Evolutionary conservation across 768 basidiomycete genomes (phyloP).

Genomic region (Mycena haematopus): DNA sequence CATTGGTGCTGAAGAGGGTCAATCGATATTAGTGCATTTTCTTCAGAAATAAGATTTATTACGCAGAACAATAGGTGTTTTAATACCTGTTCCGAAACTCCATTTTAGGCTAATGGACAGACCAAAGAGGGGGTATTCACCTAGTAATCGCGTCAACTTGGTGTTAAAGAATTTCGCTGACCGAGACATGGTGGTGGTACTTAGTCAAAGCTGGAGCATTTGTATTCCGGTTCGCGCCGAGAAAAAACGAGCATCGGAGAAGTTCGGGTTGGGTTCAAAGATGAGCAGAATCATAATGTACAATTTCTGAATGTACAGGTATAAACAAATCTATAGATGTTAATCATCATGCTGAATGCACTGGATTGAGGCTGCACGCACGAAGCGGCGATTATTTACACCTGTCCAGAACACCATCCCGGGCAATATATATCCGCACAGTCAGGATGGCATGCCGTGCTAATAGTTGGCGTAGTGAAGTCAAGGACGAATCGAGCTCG

Average conservation of each 20-base stretch:
- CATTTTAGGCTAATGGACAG: neutral
- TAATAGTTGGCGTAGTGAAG: conserved; percentile 4
- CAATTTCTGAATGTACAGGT: no score
- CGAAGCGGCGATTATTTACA: neutral
- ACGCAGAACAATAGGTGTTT: conserved; percentile 17
- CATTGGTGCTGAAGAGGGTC: conserved; percentile 54
- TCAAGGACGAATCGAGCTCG: neutral
- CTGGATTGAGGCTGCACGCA: no score
- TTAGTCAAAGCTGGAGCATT: neutral
- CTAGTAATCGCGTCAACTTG: conserved; percentile 56
- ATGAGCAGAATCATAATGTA: no score
- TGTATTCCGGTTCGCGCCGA: neutral
- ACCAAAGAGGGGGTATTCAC: conserved; percentile 36
- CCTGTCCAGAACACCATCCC: conserved; percentile 4
- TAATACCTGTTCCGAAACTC: neutral
- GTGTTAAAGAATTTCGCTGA: conserved; percentile 39
- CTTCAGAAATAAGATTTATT: neutral
- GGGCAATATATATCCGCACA: conserved; percentile 13
- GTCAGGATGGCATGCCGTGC: conserved; percentile 6
- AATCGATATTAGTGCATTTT: neutral
- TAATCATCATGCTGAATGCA: no score
- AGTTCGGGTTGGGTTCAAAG: neutral
- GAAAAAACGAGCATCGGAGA: neutral
- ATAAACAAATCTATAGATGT: conserved; percentile 9
- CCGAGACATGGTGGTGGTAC: conserved; percentile 18